These are phyloP conservation scores for Neoboletus magnificus DNA, from an alignment of 768 basidiomycete species.

Conservation along the genomic window DNA sequence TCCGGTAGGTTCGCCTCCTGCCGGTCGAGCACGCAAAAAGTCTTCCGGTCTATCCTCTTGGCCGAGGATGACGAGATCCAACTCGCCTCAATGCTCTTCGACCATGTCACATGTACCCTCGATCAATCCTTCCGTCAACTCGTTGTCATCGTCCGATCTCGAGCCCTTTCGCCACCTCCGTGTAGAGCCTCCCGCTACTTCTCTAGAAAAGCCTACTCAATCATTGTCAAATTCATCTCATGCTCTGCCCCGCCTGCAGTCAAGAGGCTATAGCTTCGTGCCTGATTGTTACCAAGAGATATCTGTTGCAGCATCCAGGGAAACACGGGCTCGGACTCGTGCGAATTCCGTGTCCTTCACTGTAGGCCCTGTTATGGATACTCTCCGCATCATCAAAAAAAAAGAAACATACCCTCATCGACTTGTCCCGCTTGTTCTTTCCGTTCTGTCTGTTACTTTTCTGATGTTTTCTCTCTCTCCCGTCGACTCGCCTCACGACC, in stretches of 20 bases:
- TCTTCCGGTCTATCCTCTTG: too few relatives aligned
- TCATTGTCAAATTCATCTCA: slow-evolving; percentile 25
- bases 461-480: too few relatives aligned
- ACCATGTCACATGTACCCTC: slow-evolving; percentile 32
- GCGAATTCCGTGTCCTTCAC: slow-evolving; percentile 56
- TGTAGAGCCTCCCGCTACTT: too few relatives aligned
- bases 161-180: slow-evolving; percentile 22
- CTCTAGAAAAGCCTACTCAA: neutral
- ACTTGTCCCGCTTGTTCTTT: too few relatives aligned
- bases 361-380: slow-evolving; percentile 17
- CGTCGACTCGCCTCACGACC: too few relatives aligned
- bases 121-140: slow-evolving; percentile 18
- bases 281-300: slow-evolving; percentile 73
- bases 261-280: slow-evolving; percentile 54
- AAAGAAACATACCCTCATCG: too few relatives aligned
- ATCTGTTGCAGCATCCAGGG: slow-evolving; percentile 77
- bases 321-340: slow-evolving; percentile 64
- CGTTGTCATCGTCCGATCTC: slow-evolving; percentile 58
- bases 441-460: too few relatives aligned
- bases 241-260: slow-evolving; percentile 43
- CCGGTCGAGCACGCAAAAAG: too few relatives aligned
- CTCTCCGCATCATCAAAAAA: too few relatives aligned
- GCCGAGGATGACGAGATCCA: too few relatives aligned
- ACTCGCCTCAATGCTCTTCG: slow-evolving; percentile 10
- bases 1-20: too few relatives aligned